A percentile compares a stretch with the other conserved stretches of the same genome.
Conservation (phyloP, 805 yeast species). For the Lipomyces starkeyi region DNA sequence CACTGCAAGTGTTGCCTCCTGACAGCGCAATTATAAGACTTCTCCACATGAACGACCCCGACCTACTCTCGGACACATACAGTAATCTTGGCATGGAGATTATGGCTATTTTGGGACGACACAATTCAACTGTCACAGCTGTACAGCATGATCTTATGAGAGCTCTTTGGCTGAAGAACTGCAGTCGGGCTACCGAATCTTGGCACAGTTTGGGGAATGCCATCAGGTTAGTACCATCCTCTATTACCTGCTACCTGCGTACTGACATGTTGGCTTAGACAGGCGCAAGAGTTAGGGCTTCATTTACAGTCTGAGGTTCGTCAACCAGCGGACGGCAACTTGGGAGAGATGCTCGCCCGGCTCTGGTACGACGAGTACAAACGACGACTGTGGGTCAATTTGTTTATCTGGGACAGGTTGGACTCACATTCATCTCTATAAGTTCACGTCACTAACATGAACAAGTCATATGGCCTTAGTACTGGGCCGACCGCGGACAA, state of each 20-base stretch:
- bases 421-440: constrained; percentile 3
- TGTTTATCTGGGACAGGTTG: constrained; percentile 7
- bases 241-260: constrained; percentile 1
- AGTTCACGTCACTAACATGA: constrained; percentile 1
- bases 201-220: constrained; percentile 9
- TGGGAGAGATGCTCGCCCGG: constrained; percentile 6
- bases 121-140: constrained; percentile 4
- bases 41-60: constrained; percentile 4
- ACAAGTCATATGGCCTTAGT: constrained; percentile 7
- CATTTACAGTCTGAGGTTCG: constrained; percentile 7
- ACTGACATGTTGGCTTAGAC: constrained; percentile 1
- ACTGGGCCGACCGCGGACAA: constrained; percentile 5
- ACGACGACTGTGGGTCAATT: constrained; percentile 6
- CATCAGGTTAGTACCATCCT: constrained; percentile 6
- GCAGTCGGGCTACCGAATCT: constrained; percentile 6
- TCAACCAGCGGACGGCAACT: constrained; percentile 2
- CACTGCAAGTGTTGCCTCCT: neutral
- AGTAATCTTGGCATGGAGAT: constrained; percentile 8
- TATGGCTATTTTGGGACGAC: constrained; percentile 8
- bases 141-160: constrained; percentile 4
- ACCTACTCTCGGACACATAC: constrained; percentile 2
- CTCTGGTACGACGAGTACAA: constrained; percentile 9
- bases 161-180: constrained; percentile 9
- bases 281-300: constrained; percentile 8
- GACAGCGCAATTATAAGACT: neutral